Evolutionary conservation across 2,329 filamentous ascomycete genomes (phyloP).

Genomic region (Fusarium annulatum): DNA sequence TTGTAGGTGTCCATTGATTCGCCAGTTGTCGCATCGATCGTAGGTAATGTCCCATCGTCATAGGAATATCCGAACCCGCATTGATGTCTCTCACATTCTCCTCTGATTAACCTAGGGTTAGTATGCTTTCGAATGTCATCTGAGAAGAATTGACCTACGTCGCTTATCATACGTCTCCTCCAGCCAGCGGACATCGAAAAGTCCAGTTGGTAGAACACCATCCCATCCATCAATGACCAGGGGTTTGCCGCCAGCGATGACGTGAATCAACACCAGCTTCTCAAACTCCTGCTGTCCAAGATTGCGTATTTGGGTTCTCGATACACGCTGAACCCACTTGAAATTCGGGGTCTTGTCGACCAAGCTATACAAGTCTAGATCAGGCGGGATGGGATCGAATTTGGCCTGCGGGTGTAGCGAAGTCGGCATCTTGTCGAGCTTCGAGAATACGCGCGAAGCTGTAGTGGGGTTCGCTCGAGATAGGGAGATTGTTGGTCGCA

Average conservation of each 20-base stretch:
- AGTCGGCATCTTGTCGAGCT: conserved; percentile 71
- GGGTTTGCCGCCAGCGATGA: conserved; percentile 86
- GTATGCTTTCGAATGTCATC: neutral
- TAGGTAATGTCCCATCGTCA: conserved; percentile 91
- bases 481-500: neutral
- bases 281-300: conserved; percentile 85
- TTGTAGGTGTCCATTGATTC: conserved; percentile 80
- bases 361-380: conserved; percentile 80
- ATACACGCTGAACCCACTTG: conserved; percentile 84
- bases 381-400: conserved; percentile 90
- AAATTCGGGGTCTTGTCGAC: conserved; percentile 87
- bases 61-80: conserved; percentile 77
- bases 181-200: conserved; percentile 86
- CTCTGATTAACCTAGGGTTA: conserved; percentile 60
- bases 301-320: conserved; percentile 79
- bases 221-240: conserved; percentile 93
- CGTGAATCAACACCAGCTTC: conserved; percentile 83
- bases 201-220: conserved; percentile 75
- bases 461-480: conserved; percentile 3
- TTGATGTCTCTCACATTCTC: conserved; percentile 87
- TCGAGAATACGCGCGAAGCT: conserved; percentile 8
- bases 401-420: conserved; percentile 83
- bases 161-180: conserved; percentile 82
- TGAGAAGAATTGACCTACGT: conserved; percentile 60
- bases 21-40: conserved; percentile 86